These are phyloP conservation scores for Sporothrix mexicana DNA, from an alignment of 2,329 filamentous ascomycete species.

Conservation along the genomic window DNA sequence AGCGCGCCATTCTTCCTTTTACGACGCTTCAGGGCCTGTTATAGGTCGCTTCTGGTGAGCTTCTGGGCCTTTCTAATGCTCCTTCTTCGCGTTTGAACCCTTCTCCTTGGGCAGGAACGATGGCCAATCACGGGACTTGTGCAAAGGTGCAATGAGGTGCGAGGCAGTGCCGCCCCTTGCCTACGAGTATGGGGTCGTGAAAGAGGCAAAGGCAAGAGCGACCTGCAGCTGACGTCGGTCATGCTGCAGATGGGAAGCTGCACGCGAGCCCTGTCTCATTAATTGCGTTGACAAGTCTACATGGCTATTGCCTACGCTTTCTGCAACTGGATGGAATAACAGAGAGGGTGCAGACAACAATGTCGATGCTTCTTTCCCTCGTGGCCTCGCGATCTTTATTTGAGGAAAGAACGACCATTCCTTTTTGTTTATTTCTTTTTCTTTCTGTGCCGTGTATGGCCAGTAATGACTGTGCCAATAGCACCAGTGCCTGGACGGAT, in stretches of 20 bases:
- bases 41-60: not conserved
- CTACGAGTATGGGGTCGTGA: too few species aligned
- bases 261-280: conserved; percentile 7
- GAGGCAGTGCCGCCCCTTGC: not conserved
- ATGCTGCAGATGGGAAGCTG: conserved; percentile 16
- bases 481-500: not conserved
- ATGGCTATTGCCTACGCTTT: not conserved
- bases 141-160: not conserved
- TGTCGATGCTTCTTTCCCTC: not conserved
- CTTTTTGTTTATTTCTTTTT: not conserved
- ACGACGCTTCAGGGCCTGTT: not conserved
- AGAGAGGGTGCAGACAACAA: not conserved
- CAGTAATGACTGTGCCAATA: conserved; percentile 5
- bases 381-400: not conserved
- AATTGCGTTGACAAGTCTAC: too few species aligned
- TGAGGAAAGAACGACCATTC: not conserved
- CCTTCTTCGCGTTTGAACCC: not conserved
- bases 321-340: not conserved
- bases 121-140: not conserved
- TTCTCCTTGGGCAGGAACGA: not conserved
- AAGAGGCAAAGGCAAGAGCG: conserved; percentile 4
- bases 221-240: conserved; percentile 30
- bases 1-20: conserved; percentile 3
- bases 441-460: not conserved
- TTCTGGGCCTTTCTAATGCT: not conserved